These are phyloP conservation scores for Stropharia rugosoannulata DNA, from an alignment of 768 basidiomycete species.

Conservation along the genomic window DNA sequence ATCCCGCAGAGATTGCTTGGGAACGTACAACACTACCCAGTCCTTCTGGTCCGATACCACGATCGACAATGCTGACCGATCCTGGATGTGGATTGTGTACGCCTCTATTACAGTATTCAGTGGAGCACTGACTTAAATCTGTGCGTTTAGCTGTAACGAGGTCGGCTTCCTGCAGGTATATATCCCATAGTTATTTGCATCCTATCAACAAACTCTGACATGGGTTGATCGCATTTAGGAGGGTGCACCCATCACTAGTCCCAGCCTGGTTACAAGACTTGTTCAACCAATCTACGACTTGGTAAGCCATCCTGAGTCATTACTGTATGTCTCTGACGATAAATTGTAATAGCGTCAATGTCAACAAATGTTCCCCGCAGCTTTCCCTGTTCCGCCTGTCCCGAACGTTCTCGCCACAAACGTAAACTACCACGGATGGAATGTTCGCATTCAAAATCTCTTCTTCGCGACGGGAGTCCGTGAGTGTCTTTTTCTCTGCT, in stretches of 20 bases:
- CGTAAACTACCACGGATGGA: constrained; percentile 56
- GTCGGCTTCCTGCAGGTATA: constrained; percentile 51
- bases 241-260: constrained; percentile 32
- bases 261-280: constrained; percentile 50
- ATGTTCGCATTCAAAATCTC: constrained; percentile 49
- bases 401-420: constrained; percentile 45
- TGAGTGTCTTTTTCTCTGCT: constrained; percentile 28
- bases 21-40: constrained; percentile 37
- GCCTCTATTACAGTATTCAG: constrained; percentile 11
- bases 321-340: neutral
- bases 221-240: constrained; percentile 19
- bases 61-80: constrained; percentile 52
- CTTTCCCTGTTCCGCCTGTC: constrained; percentile 44
- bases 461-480: constrained; percentile 70
- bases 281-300: constrained; percentile 56
- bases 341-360: constrained; percentile 48
- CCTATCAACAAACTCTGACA: neutral
- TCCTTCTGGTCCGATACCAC: constrained; percentile 51
- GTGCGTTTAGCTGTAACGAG: constrained; percentile 55
- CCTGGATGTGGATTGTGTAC: constrained; percentile 72
- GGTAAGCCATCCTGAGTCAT: constrained; percentile 26
- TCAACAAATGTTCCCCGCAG: constrained; percentile 59
- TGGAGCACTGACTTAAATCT: neutral
- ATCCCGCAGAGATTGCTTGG: constrained; percentile 36
- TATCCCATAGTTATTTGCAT: constrained; percentile 15